These are phyloP conservation scores for Verticillium klebahnii DNA, from an alignment of 2,329 filamentous ascomycete genomes.

Conservation along the genomic window DNA sequence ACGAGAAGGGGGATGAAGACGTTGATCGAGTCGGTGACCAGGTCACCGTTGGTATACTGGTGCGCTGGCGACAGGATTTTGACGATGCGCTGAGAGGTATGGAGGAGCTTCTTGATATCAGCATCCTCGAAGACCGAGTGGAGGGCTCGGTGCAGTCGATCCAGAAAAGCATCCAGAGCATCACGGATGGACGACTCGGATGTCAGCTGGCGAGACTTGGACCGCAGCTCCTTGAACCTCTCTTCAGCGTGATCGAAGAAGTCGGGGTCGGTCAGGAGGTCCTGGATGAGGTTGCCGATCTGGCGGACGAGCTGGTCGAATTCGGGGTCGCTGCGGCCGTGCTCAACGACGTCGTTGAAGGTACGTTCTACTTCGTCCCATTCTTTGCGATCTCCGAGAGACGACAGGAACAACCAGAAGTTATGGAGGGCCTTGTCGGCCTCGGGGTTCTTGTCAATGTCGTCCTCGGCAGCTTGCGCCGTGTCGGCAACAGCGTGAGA, in stretches of 20 bases:
- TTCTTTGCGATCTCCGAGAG: constrained; percentile 67
- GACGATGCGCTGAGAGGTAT: constrained; percentile 63
- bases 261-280: constrained; percentile 77
- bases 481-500: constrained; percentile 68
- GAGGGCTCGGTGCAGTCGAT: constrained; percentile 64
- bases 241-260: constrained; percentile 74
- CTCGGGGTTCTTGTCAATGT: constrained; percentile 68
- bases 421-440: constrained; percentile 72
- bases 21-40: constrained; percentile 71
- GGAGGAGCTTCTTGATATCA: constrained; percentile 64
- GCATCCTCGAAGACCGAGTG: constrained; percentile 66
- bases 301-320: constrained; percentile 76
- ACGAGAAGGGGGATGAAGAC: constrained; percentile 77
- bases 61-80: constrained; percentile 64
- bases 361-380: constrained; percentile 72
- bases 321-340: constrained; percentile 72
- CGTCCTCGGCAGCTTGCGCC: constrained; percentile 60
- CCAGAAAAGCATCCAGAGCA: constrained; percentile 68
- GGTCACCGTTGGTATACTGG: constrained; percentile 60
- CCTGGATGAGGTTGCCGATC: constrained; percentile 69
- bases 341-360: constrained; percentile 66
- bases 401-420: constrained; percentile 75
- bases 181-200: constrained; percentile 63
- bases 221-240: constrained; percentile 45
- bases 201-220: constrained; percentile 58